These are phyloP conservation scores for Bruguiera gymnorhiza DNA, from an alignment of 345 rosid species.

Conservation along the genomic window DNA sequence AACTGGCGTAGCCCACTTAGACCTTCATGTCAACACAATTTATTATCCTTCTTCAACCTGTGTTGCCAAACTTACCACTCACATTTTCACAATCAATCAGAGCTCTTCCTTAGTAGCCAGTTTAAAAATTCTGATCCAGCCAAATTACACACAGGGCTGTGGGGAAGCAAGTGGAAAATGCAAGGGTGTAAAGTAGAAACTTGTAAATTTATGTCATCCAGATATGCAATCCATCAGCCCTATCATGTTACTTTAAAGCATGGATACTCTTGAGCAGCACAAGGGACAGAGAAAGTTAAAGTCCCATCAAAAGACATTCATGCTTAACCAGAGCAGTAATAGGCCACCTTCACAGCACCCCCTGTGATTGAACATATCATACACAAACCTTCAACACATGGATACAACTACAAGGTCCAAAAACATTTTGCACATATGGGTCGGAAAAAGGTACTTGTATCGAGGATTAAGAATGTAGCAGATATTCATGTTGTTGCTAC, in stretches of 20 bases:
- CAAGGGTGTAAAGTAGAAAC: not conserved
- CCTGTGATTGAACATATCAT: not conserved
- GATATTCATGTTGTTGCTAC: too few relatives aligned
- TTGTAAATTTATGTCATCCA: too few relatives aligned
- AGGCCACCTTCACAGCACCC: not conserved
- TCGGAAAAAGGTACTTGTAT: not conserved
- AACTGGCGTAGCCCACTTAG: too few relatives aligned
- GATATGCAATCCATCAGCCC: not conserved
- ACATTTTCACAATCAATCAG: too few relatives aligned
- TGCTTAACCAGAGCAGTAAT: not conserved
- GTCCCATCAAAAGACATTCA: not conserved
- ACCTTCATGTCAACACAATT: too few relatives aligned
- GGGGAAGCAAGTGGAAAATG: not conserved
- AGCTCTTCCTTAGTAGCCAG: not conserved
- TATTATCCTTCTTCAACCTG: not conserved
- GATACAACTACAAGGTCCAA: not conserved
- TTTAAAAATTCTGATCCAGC: not conserved
- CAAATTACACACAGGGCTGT: not conserved
- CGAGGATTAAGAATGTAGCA: too few relatives aligned
- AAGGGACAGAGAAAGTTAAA: not conserved
- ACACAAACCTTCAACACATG: not conserved
- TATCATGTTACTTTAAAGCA: too few relatives aligned
- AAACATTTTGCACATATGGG: not conserved
- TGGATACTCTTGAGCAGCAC: not conserved
- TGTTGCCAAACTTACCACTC: too few relatives aligned